These are phyloP conservation scores for Bassia scoparia DNA, from an alignment of 148 eudicot genomes.

Conservation along the genomic window DNA sequence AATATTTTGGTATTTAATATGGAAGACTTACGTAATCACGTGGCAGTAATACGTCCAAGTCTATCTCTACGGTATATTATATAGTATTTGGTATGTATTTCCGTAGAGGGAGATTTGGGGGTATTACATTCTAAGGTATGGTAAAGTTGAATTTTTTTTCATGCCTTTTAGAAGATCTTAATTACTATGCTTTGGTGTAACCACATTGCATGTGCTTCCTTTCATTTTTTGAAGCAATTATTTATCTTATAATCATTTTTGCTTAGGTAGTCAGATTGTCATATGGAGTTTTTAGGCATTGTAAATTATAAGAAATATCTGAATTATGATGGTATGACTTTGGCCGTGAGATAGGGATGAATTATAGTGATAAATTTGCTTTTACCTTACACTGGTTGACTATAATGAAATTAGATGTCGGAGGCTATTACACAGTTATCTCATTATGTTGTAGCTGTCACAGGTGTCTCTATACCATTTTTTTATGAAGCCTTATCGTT, in stretches of 20 bases:
- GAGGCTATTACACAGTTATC: not conserved
- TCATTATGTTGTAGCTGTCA: not conserved
- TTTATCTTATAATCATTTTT: too few species aligned
- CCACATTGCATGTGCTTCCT: not conserved
- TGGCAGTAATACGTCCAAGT: too few species aligned
- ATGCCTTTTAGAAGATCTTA: not conserved
- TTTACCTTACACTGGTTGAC: not conserved
- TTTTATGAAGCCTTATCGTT: slow-evolving; percentile 62
- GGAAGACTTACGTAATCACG: too few species aligned
- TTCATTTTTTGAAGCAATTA: too few species aligned
- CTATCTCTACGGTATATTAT: too few species aligned
- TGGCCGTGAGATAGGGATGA: not conserved
- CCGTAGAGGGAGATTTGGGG: too few species aligned
- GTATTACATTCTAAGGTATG: slow-evolving; percentile 67
- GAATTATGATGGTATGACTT: not conserved
- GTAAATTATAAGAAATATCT: not conserved
- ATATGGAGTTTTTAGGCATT: not conserved
- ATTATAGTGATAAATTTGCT: not conserved
- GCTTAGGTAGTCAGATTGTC: too few species aligned
- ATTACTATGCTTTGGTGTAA: not conserved
- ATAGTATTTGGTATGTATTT: too few species aligned
- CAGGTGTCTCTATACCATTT: not conserved
- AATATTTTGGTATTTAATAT: too few species aligned
- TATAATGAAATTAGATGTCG: not conserved
- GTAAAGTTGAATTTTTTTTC: not conserved